Evolutionary conservation across 192 early-diverging fungal genomes (phyloP), one percentile per base, ranked within the genome.

Genomic region (Kappamyces sp.): DNA sequence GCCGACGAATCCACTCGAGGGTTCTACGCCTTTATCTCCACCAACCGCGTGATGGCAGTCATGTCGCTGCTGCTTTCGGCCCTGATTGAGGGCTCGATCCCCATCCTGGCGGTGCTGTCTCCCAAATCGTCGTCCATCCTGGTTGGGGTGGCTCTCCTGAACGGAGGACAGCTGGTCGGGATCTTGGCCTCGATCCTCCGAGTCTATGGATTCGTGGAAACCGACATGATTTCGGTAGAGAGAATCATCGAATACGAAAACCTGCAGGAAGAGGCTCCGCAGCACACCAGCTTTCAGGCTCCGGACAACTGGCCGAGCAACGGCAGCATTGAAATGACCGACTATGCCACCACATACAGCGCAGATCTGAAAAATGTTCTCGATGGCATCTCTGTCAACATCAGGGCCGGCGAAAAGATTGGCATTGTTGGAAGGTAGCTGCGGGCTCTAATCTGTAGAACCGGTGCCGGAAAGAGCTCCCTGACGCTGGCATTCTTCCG

Each of bases 341-440:
- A 23, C 23, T 23, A 23, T 23, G 23, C 23, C 23, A 23, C 23
- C 23, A 23, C 23, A 23, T 23, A 23, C 23, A 23, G 23, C 23
- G 23, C 23, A 0, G 23, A 23, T 23, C 23, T 23, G 23, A 23
- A 23, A 23, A 23, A 23, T 23, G 87, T 93, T 6, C 78, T 98
- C 8, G 85, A 88, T 42, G 68, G 81, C 47, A 64, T 99, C 10
- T 80, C 80, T 9, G 84, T 95, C 51, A 39, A 66, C 1, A 83
- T 92, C 44, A 73, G 70, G 1, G 75, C 86, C 23, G 76, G 77
- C 6, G 78, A 88, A 68, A 93, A 91, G 66, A 86, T 98, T 58
- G 93, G 91, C 40, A 84, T 97, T 48, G 90, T 93, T 46, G 93
- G 93, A 7, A 80, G 92, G 7, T 64, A 60, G 9, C 63, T 62